Conservation (phyloP, 192 early-diverging fungal species). For the Backusella mclennaniae region DNA sequence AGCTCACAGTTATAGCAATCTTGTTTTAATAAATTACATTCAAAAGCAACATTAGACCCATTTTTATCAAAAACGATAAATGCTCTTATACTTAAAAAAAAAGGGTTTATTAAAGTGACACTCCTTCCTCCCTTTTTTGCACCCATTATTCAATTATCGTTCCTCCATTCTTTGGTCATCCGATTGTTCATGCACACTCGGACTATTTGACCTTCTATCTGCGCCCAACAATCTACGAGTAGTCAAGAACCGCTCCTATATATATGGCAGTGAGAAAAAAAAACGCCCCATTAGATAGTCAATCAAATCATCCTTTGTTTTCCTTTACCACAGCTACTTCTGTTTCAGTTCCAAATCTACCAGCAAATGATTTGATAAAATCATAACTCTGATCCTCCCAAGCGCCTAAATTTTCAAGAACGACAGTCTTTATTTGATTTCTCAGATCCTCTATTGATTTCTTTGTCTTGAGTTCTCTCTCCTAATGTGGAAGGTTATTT, state of each 20-base stretch:
- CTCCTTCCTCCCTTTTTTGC: not conserved
- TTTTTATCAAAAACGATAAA: not conserved
- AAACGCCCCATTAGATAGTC: not conserved
- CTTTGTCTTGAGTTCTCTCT: constrained; percentile 72
- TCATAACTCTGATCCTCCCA: constrained; percentile 76
- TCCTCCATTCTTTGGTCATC: not conserved
- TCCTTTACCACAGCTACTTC: constrained; percentile 36
- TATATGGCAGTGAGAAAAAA: not conserved
- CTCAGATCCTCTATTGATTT: constrained; percentile 70
- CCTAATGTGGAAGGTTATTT: constrained; percentile 31
- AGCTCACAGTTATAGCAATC: too few relatives aligned
- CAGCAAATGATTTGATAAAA: constrained; percentile 65
- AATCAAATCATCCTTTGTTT: not conserved
- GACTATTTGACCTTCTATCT: not conserved
- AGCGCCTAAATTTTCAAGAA: constrained; percentile 61
- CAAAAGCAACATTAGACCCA: too few relatives aligned
- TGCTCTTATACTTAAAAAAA: not conserved
- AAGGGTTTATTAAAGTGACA: not conserved
- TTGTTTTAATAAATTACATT: too few relatives aligned
- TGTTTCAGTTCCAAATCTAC: constrained; percentile 62
- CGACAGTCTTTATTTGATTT: constrained; percentile 65
- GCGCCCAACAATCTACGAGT: not conserved
- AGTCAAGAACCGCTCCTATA: constrained; percentile 11
- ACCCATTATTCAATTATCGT: not conserved
- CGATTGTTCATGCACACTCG: not conserved